Base-by-base conservation (phyloP, 2,329 filamentous ascomycete species). In the Ceratocystis albifundus region DNA sequence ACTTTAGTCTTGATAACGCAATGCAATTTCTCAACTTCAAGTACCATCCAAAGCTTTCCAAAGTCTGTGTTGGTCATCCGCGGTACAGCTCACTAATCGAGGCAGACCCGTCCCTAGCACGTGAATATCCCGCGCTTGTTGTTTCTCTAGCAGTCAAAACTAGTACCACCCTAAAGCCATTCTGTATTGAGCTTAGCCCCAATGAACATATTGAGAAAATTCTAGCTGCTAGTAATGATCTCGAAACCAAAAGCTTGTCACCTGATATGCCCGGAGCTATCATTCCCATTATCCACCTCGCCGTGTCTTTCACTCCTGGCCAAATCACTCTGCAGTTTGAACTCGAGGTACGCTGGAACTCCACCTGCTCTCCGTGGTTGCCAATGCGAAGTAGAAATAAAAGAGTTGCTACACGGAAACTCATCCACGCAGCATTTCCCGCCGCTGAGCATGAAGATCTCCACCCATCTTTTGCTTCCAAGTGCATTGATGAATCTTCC, bases 281-380 rank as follows among this genome's bases (percentile, higher is more conserved):
- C 28, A 57, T 28, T 17, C 53, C 53, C 25, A 57, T 57, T 3
- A 57, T 57, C 28, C 17, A 28, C 17, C 53, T 57, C 53, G 22
- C 3, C 0, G 53, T 57, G 8, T 57, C 53, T 15, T 57, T 57
- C 32, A 25, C 22, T 7, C 25, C 22, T 17, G 53, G 22, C 53
- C 32, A 8, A 4, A 28, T 57, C 28, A n/a, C 22, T 5, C 28
- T 80, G 30, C 70, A 69, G 8, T 69, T 80, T 41, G 69, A 67
- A 2, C 70, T 78, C 32, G 69, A 73, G 22, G 70, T 80, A 17
- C 74, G 76, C 48, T 81, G 79, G 78, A 80, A 80, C 68, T 71
- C 75, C 36, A 76, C 77, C 0, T 70, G 70, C 2, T 73, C 74
- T 6, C 72, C 74, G 1, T 72, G 71, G 57, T 66, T 69, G n/a